Evolutionary conservation across 441 rosid genomes (phyloP).

Genomic region (Erysimum cheiri): DNA sequence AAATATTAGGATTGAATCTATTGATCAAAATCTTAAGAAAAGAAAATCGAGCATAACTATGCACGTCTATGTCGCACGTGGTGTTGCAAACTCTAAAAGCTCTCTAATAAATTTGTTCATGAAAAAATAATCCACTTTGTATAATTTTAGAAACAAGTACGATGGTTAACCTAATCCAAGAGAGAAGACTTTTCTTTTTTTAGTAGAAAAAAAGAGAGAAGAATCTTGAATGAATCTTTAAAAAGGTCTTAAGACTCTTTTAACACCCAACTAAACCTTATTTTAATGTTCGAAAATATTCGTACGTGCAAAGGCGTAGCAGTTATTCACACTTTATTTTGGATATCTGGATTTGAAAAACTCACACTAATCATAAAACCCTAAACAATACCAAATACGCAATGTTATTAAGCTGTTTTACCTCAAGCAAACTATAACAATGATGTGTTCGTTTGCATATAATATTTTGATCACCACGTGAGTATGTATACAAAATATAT

Average conservation of each 20-base stretch:
- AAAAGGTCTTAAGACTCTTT: neutral
- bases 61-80: conserved; percentile 45
- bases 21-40: neutral
- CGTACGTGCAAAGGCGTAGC: conserved; percentile 1
- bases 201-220: neutral
- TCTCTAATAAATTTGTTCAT: neutral
- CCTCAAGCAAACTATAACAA: conserved; percentile 3
- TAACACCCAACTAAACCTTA: conserved; percentile 7
- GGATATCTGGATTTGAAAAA: neutral
- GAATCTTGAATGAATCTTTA: conserved; percentile 26
- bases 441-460: conserved; percentile 18
- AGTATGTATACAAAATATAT: no score
- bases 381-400: neutral
- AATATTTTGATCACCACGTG: neutral
- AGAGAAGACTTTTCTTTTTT: neutral
- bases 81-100: conserved; percentile 2
- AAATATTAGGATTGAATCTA: neutral
- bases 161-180: conserved; percentile 31
- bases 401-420: neutral
- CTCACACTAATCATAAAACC: neutral
- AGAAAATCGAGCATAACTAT: conserved; percentile 25
- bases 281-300: conserved; percentile 4
- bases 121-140: neutral
- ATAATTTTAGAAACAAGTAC: conserved; percentile 27
- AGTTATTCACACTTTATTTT: no score